These are phyloP conservation scores for Naganishia vaughanmartiniae DNA, from an alignment of 768 basidiomycete species.

Conservation along the genomic window DNA sequence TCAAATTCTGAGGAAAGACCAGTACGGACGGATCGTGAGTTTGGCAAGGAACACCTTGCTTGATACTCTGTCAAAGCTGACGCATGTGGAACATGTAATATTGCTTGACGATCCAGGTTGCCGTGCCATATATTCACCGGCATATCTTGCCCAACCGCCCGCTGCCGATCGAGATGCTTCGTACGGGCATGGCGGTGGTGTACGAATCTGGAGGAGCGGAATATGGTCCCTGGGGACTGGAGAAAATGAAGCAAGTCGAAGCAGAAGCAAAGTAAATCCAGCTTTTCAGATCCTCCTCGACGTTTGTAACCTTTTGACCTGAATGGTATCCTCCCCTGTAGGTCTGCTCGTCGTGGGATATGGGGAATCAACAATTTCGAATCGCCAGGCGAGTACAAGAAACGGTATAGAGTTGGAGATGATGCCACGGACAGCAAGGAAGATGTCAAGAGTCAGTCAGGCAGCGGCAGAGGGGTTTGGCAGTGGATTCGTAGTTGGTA, in stretches of 20 bases:
- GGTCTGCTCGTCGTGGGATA: constrained; percentile 67
- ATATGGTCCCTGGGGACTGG: constrained; percentile 69
- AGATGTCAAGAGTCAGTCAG: not conserved
- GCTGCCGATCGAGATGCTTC: constrained; percentile 71
- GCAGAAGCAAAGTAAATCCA: constrained; percentile 65
- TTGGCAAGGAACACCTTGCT: not conserved
- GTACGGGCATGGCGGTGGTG: constrained; percentile 69
- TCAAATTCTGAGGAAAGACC: constrained; percentile 72
- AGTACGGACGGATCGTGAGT: constrained; percentile 76
- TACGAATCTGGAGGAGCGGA: constrained; percentile 78
- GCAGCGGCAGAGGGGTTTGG: not conserved
- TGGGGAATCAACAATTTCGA: constrained; percentile 65
- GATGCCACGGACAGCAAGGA: constrained; percentile 28
- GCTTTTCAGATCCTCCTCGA: constrained; percentile 15
- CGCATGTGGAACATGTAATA: not conserved
- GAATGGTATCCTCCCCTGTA: constrained; percentile 42
- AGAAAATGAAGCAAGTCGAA: constrained; percentile 64
- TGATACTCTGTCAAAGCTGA: constrained; percentile 1
- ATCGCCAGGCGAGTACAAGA: constrained; percentile 77
- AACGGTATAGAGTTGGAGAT: constrained; percentile 53
- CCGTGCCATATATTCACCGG: constrained; percentile 62
- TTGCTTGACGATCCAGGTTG: constrained; percentile 58
- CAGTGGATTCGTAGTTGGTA: constrained; percentile 14
- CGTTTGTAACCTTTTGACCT: not conserved
- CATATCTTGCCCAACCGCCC: constrained; percentile 61